phyloP scores from a whole-genome alignment of 768 basidiomycete species.

The Lanmaoa pseudosensibilis region DNA sequence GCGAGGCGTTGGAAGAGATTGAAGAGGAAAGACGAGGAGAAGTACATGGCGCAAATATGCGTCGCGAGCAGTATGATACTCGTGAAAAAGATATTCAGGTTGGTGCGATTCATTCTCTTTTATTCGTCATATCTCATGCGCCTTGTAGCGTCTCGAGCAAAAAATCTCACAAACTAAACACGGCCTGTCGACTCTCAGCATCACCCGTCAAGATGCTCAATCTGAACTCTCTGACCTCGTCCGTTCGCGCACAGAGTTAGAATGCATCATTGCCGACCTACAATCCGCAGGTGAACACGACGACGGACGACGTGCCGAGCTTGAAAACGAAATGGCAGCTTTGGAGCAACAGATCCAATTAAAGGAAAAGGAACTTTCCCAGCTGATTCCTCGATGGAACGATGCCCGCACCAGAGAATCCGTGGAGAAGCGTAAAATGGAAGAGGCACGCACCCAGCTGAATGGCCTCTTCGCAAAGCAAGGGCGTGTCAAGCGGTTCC shows the following conservation, averaged over 20 bases:
- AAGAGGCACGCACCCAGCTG: conserved; percentile 70
- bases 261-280: conserved; percentile 81
- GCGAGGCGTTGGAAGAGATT: conserved; percentile 80
- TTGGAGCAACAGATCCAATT: conserved; percentile 60
- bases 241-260: conserved; percentile 79
- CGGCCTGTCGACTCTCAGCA: conserved; percentile 62
- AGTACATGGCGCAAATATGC: conserved; percentile 78
- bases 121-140: neutral
- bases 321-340: conserved; percentile 62
- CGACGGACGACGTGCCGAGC: conserved; percentile 59
- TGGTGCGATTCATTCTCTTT: conserved; percentile 12
- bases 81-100: conserved; percentile 88
- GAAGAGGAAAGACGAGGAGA: conserved; percentile 80
- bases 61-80: conserved; percentile 77
- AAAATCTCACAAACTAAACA: conserved; percentile 71
- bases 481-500: conserved; percentile 83
- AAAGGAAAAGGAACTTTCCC: conserved; percentile 62
- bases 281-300: conserved; percentile 62
- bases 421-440: conserved; percentile 64
- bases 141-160: conserved; percentile 67
- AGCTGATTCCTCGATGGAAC: conserved; percentile 72
- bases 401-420: conserved; percentile 49
- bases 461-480: conserved; percentile 85
- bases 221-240: conserved; percentile 85
- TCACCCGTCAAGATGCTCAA: conserved; percentile 75